phyloP scores from a whole-genome alignment of 75 land plant species.

The Pseudotsuga menziesii region DNA sequence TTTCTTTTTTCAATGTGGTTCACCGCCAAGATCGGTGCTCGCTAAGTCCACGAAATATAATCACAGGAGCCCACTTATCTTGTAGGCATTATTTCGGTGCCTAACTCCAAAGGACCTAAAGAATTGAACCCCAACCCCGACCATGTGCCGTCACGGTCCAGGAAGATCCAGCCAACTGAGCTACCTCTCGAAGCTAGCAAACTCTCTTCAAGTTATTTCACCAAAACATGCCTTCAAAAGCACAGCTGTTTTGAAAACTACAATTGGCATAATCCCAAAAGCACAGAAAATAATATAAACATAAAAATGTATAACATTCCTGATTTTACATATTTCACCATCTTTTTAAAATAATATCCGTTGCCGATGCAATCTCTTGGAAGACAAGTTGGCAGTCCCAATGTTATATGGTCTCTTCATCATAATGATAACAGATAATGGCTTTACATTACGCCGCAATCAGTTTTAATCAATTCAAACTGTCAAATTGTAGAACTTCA shows the following conservation, averaged over 20 bases:
- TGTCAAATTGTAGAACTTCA: neutral
- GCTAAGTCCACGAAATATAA: too few species aligned
- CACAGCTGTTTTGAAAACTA: neutral
- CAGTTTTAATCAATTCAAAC: neutral
- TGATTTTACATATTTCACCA: neutral
- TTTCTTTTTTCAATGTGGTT: too few species aligned
- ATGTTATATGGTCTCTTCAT: neutral
- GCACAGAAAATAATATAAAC: neutral
- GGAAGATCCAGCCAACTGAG: too few species aligned
- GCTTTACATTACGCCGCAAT: neutral
- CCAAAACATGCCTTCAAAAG: neutral
- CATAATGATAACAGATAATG: neutral
- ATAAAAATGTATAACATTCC: neutral
- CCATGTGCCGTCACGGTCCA: too few species aligned
- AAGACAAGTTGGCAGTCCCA: neutral
- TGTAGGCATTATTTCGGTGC: too few species aligned
- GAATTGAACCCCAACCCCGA: too few species aligned
- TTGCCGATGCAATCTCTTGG: neutral
- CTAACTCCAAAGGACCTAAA: too few species aligned
- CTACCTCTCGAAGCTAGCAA: too few species aligned
- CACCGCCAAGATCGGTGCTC: too few species aligned
- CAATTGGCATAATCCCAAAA: neutral
- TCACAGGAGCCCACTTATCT: too few species aligned
- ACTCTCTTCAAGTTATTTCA: neutral
- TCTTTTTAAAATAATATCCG: neutral